Conservation (phyloP, 2,329 filamentous ascomycete genomes). For the Ceratocystis albifundus region DNA sequence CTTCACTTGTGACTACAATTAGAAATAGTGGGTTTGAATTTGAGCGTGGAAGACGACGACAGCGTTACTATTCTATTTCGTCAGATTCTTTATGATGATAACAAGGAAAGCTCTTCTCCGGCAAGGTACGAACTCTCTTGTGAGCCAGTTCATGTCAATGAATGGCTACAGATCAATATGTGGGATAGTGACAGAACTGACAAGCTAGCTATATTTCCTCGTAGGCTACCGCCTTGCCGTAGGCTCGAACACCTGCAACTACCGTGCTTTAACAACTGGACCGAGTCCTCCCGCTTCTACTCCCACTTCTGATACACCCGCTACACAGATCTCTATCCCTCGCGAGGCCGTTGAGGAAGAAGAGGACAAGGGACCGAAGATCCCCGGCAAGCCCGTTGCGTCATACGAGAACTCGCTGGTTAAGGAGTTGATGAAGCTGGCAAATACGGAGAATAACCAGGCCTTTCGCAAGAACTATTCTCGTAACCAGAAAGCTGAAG, state of each 20-base stretch:
- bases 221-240: conserved; percentile 17
- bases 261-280: conserved; percentile 16
- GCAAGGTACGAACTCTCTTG: conserved; percentile 37
- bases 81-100: conserved; percentile 36
- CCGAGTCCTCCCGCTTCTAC: not conserved
- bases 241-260: conserved; percentile 7
- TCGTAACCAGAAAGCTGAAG: conserved; percentile 9
- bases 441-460: conserved; percentile 18
- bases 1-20: conserved; percentile 13
- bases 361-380: conserved; percentile 12
- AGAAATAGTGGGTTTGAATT: conserved; percentile 11
- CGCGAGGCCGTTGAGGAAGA: conserved; percentile 4
- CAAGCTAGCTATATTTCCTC: not conserved
- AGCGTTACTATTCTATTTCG: not conserved
- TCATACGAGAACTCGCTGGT: conserved; percentile 22
- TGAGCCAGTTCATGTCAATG: not conserved
- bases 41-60: conserved; percentile 1
- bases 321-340: conserved; percentile 1
- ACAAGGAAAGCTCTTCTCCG: conserved; percentile 43
- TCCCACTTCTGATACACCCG: not conserved
- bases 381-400: conserved; percentile 20
- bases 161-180: not conserved
- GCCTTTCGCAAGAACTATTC: conserved; percentile 9
- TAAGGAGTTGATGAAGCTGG: conserved; percentile 19
- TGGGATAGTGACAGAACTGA: not conserved